Evolutionary conservation across 495 filamentous ascomycete species (phyloP).

Genomic region (Parathielavia appendiculata): DNA sequence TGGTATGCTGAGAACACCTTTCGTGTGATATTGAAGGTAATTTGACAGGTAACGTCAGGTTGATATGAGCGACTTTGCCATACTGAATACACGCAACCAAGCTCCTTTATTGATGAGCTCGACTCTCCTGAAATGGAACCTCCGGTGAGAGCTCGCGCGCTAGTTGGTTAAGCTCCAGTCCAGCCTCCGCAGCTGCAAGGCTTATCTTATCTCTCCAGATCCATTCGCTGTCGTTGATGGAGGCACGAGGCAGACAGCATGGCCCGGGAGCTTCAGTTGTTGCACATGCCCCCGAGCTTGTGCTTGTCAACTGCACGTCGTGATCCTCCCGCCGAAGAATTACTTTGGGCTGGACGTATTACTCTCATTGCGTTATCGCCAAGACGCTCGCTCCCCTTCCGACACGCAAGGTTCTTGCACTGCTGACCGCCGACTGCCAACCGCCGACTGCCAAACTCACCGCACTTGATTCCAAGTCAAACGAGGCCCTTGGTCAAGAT

Average conservation of each 20-base stretch:
- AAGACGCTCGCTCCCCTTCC: not conserved
- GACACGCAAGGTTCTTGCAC: not conserved
- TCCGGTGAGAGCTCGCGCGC: no score
- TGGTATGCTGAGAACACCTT: no score
- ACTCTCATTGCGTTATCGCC: slow-evolving; percentile 1
- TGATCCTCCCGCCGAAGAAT: not conserved
- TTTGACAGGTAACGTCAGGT: no score
- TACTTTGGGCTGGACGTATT: no score
- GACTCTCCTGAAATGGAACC: no score
- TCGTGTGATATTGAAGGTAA: no score
- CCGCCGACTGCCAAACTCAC: not conserved
- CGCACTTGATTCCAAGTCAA: not conserved
- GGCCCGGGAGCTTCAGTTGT: not conserved
- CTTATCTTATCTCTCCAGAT: slow-evolving; percentile 15
- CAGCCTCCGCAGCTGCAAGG: not conserved
- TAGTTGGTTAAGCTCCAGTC: not conserved
- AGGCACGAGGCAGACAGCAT: not conserved
- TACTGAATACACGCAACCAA: no score
- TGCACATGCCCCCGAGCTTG: not conserved
- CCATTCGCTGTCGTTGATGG: slow-evolving; percentile 8
- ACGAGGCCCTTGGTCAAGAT: slow-evolving; percentile 9
- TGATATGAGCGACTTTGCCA: no score
- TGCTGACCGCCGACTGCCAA: not conserved
- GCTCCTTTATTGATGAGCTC: no score
- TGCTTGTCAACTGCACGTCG: slow-evolving; percentile 2